Conservation (phyloP, 192 early-diverging fungal species). For the Diversispora epigaea region DNA sequence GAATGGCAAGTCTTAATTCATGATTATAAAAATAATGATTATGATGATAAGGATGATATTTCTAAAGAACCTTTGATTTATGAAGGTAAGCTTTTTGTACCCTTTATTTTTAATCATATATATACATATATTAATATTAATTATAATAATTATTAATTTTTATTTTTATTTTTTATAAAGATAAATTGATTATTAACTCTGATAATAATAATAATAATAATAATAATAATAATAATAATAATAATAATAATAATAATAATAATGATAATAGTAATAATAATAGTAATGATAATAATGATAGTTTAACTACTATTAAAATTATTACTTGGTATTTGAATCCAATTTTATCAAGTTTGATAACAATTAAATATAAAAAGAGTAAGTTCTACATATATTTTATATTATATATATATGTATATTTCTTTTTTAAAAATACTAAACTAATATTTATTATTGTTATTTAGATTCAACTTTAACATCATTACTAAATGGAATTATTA, state of each 20-base stretch:
- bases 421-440: neutral
- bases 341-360: neutral
- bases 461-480: neutral
- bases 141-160: no score
- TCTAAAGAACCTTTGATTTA: constrained; percentile 2
- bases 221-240: no score
- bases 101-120: neutral
- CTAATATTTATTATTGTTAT: neutral
- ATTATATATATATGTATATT: neutral
- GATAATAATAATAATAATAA: neutral
- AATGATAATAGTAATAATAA: neutral
- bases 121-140: neutral
- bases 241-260: neutral
- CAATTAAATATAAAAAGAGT: neutral
- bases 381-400: neutral
- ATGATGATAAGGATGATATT: constrained; percentile 28
- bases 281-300: neutral
- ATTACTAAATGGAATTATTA: neutral
- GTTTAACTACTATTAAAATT: neutral
- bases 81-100: neutral
- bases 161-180: no score
- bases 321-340: neutral
- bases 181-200: no score
- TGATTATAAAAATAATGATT: constrained; percentile 37
- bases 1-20: constrained; percentile 67